A percentile compares a stretch with the other conserved stretches of the same genome.
phyloP scores from a whole-genome alignment of 805 yeast genomes.

The Brettanomyces sp. region DNA sequence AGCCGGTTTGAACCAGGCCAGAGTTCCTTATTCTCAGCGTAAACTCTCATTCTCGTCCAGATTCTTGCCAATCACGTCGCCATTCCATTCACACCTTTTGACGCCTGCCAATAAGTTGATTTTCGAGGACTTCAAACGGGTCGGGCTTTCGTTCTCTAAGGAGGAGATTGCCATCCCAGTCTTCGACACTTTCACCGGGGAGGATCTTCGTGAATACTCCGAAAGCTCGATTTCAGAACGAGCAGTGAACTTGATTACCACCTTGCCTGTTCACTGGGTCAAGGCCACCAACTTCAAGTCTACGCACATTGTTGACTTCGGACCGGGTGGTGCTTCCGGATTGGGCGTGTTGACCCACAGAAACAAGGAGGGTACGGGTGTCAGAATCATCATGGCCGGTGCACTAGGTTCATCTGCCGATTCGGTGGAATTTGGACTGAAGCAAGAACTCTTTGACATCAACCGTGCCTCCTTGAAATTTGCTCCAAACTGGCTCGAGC shows the following conservation, averaged over 20 bases:
- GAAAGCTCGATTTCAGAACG: constrained; percentile 53
- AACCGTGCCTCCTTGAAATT: constrained; percentile 56
- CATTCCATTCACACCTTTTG: constrained; percentile 90
- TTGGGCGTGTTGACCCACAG: constrained; percentile 92
- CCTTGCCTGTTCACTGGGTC: constrained; percentile 94
- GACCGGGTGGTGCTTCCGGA: constrained; percentile 98
- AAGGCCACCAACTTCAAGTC: constrained; percentile 68
- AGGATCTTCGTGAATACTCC: constrained; percentile 50
- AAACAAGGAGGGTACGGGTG: constrained; percentile 98
- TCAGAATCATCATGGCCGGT: constrained; percentile 89
- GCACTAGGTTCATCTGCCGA: constrained; percentile 58
- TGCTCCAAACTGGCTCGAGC: constrained; percentile 86
- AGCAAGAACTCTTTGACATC: constrained; percentile 85
- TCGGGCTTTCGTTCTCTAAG: constrained; percentile 47
- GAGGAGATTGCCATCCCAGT: constrained; percentile 72
- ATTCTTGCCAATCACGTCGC: constrained; percentile 90
- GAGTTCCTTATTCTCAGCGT: constrained; percentile 90
- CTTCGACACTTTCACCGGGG: constrained; percentile 80
- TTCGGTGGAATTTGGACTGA: constrained; percentile 88
- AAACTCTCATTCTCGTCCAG: constrained; percentile 88
- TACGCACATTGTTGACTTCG: constrained; percentile 91
- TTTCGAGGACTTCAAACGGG: constrained; percentile 50
- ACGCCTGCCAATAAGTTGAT: constrained; percentile 62
- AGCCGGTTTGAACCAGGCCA: constrained; percentile 87
- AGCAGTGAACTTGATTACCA: constrained; percentile 74